A percentile compares a stretch with the other conserved stretches of the same genome.
These are phyloP conservation scores for Aspergillus transmontanensis DNA, from an alignment of 2,329 filamentous ascomycete species.

Conservation along the genomic window DNA sequence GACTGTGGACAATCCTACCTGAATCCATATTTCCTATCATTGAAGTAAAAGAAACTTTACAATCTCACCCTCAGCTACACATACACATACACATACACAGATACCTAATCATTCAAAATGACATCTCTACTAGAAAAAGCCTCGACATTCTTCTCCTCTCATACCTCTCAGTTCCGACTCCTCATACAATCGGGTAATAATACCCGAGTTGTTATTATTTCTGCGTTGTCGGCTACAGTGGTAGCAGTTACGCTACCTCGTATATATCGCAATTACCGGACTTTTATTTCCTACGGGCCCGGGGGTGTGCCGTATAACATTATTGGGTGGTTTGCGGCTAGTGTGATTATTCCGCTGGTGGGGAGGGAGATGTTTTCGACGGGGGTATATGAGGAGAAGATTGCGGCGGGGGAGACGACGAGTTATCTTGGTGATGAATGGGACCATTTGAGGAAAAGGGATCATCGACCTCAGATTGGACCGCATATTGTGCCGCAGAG, in stretches of 20 bases:
- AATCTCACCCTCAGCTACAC: neutral
- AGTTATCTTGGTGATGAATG: constrained; percentile 20
- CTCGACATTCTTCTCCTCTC: neutral
- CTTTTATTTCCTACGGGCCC: constrained; percentile 39
- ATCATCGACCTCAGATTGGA: constrained; percentile 26
- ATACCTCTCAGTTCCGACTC: neutral
- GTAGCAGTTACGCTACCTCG: constrained; percentile 23
- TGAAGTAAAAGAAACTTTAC: neutral
- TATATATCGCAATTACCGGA: constrained; percentile 38
- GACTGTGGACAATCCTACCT: too few relatives aligned
- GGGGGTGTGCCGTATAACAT: constrained; percentile 41
- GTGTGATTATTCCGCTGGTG: constrained; percentile 28
- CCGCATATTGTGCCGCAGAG: constrained; percentile 34
- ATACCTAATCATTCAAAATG: neutral
- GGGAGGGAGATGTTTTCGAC: constrained; percentile 33
- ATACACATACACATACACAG: too few relatives aligned
- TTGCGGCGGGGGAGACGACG: constrained; percentile 21
- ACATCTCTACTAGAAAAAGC: neutral
- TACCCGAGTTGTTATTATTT: constrained; percentile 12
- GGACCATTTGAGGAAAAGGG: constrained; percentile 16
- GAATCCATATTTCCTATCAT: too few relatives aligned
- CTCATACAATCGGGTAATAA: neutral
- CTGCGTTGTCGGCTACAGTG: constrained; percentile 19
- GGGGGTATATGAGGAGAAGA: constrained; percentile 26
- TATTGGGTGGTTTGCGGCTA: constrained; percentile 36